Percentiles rank a stretch among this genome's conserved stretches.
These are phyloP conservation scores for Hypomyces perniciosus DNA, from an alignment of 2,329 filamentous ascomycete species.

Conservation along the genomic window DNA sequence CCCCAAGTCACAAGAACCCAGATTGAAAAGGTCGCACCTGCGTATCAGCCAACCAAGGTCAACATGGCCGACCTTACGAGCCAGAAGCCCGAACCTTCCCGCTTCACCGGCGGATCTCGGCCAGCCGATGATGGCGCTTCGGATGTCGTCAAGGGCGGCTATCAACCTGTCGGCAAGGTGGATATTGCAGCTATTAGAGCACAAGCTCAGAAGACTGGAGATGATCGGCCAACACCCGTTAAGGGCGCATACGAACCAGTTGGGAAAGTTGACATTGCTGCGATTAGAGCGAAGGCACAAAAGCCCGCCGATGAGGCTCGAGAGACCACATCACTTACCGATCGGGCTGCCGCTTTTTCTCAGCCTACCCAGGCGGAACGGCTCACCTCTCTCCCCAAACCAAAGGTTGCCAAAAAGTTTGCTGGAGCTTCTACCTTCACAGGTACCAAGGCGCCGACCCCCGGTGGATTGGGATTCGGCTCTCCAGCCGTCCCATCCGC, in stretches of 20 bases:
- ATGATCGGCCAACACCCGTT: conserved; percentile 76
- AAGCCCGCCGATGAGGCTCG: conserved; percentile 45
- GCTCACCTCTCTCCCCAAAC: conserved; percentile 83
- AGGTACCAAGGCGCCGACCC: conserved; percentile 84
- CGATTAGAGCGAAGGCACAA: conserved; percentile 80
- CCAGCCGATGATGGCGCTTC: conserved; percentile 35
- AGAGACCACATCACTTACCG: conserved; percentile 59
- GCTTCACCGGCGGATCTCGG: conserved; percentile 44
- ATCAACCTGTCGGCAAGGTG: conserved; percentile 95
- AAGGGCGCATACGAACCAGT: conserved; percentile 93
- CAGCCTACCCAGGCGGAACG: conserved; percentile 61
- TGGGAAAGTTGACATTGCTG: conserved; percentile 94
- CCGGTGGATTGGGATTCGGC: conserved; percentile 60
- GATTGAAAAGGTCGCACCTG: conserved; percentile 84
- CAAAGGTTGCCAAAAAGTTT: conserved; percentile 90
- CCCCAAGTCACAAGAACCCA: conserved; percentile 82
- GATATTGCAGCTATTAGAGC: conserved; percentile 86
- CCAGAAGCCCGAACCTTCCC: conserved; percentile 62
- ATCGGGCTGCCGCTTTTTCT: conserved; percentile 68
- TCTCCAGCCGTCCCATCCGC: conserved; percentile 49
- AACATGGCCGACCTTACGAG: conserved; percentile 81
- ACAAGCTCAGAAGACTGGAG: conserved; percentile 61
- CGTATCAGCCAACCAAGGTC: conserved; percentile 93
- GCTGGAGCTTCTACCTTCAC: conserved; percentile 65
- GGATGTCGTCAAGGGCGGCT: conserved; percentile 76